Evolutionary conservation across 176 grass and related monocot genomes (phyloP).

Genomic region (Oryza rufipogon): DNA sequence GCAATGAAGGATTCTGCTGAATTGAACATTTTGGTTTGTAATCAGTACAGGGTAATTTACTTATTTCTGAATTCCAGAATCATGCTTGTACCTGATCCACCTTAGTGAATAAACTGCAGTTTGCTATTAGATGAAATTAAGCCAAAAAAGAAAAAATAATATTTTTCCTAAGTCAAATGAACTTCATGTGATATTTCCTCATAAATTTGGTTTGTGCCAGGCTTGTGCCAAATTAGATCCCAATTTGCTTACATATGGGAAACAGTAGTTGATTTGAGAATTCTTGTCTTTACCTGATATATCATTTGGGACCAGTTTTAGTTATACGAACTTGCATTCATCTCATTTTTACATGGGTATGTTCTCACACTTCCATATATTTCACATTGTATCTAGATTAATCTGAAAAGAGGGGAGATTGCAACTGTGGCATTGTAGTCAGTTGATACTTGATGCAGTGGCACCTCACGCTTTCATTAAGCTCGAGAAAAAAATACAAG

Average conservation of each 20-base stretch:
- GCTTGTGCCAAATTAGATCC: background rate
- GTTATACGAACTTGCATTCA: background rate
- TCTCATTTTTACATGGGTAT: background rate
- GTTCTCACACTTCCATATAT: background rate
- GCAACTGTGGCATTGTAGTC: background rate
- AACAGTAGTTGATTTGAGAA: background rate
- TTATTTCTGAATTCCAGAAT: background rate
- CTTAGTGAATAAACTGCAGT: conserved; percentile 16
- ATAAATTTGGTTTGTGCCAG: background rate
- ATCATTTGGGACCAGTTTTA: background rate
- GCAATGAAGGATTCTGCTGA: background rate
- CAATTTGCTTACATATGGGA: background rate
- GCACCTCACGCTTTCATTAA: background rate
- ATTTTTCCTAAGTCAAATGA: background rate
- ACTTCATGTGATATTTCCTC: conserved; percentile 27
- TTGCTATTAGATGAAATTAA: background rate
- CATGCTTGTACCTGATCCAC: background rate
- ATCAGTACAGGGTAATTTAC: background rate
- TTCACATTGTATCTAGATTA: background rate
- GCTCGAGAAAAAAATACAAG: background rate
- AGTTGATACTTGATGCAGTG: background rate
- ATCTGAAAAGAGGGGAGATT: background rate
- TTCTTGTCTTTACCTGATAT: background rate
- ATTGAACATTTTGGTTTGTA: background rate
- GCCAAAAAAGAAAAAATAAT: no score